Conservation (phyloP, 306 rosid species). For the Purshia tridentata region DNA sequence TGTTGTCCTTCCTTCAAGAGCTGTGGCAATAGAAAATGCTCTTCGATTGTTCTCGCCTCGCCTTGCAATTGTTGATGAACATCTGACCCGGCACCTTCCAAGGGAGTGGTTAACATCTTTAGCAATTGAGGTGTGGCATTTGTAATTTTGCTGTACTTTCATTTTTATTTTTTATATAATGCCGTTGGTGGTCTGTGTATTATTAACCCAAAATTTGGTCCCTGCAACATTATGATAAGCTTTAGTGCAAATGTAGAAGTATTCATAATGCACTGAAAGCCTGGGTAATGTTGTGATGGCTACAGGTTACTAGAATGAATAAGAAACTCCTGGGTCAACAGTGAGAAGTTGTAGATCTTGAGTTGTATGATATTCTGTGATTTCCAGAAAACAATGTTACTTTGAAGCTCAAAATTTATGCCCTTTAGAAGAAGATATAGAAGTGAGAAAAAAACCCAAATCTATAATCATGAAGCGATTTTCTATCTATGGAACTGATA, state of each 20-base stretch:
- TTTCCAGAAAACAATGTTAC: too few species aligned
- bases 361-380: not conserved
- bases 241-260: not conserved
- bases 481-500: not conserved
- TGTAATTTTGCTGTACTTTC: not conserved
- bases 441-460: not conserved
- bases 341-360: not conserved
- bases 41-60: slow-evolving; percentile 88
- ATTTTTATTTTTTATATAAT: slow-evolving; percentile 7
- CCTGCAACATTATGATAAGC: not conserved
- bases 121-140: slow-evolving; percentile 59
- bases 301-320: not conserved
- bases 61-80: slow-evolving; percentile 95
- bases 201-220: not conserved
- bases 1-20: slow-evolving; percentile 92
- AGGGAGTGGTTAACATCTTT: slow-evolving; percentile 80
- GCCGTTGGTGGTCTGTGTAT: not conserved
- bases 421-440: not conserved
- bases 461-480: not conserved
- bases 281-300: not conserved
- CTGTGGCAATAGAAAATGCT: slow-evolving; percentile 88
- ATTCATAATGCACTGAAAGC: not conserved
- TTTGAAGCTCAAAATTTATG: not conserved
- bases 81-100: slow-evolving; percentile 84
- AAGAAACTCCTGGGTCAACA: not conserved